Base-by-base conservation (phyloP, 2,329 filamentous ascomycete species). In the Fusarium sp. region DNA sequence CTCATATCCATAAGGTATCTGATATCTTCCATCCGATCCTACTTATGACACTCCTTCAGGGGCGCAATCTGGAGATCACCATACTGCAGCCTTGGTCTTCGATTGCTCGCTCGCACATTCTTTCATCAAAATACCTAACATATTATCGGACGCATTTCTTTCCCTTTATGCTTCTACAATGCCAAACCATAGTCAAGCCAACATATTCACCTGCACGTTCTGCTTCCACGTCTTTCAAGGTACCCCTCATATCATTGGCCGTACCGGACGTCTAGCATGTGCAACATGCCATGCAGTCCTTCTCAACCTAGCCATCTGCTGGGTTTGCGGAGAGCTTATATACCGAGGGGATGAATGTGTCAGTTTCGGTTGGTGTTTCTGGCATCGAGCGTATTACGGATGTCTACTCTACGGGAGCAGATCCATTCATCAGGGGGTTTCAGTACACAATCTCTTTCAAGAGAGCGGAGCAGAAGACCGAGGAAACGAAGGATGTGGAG, bases 331-430 rank as follows among this genome's bases (percentile, higher is more conserved):
- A 26, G 87, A 89, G 77, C 78, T 88, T 47, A 83, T 90, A 18
- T 83, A 84, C 39, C 85, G 87, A 31, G 86, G 83, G 1, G 85
- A 87, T 30, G 87, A 89, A 65, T 87, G 86, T 69, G 86, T 90
- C 44, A 89, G 87, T 71, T 81, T 90, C n/a, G 87, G 87, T 0
- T 90, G 86, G 88, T 89, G 87, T 74, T 90, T 90, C 75, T 90
- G 87, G 88, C 88, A 90, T 74, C 81, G 83, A 42, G 82, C 79
- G 2, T 90, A 87, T 76, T 90, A 88, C 77, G 87, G 88, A 22
- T 90, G 87, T 75, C 75, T 90, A 68, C 79, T 89, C 42, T 90
- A 82, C 64, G 86, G 87, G 24, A 83, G 78, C 62, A 81, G 79
- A 66, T 71, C 79, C 18, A 77, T 85, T 6, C 80, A 82, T 28